Evolutionary conservation across 352 stramenopile species (phyloP), one percentile per base, ranked within the genome.

Genomic region (Aphanomyces invadans): DNA sequence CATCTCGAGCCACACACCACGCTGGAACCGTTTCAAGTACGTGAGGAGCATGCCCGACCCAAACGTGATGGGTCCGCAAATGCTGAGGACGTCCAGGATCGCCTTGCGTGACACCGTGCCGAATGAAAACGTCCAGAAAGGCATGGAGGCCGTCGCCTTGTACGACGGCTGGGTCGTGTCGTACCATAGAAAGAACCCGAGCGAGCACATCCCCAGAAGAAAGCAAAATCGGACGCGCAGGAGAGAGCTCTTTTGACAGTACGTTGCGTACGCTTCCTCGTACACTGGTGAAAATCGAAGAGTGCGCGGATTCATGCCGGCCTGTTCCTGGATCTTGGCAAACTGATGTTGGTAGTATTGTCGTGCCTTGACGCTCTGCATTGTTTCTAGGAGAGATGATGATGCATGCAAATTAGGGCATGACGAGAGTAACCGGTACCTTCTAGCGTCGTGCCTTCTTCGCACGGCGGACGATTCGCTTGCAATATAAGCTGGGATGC

Each of bases 301-400:
- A 19, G 68, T 72, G 21, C 74, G 69, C 17, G 74, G 75, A 56
- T 68, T 74, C 81, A 91, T 91, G 49, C 76, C 81, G 10, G 83
- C 88, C 64, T 91, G 83, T 64, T 83, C 72, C 71, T 91, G 83
- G 62, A 91, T 87, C 54, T 79, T 78, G 61, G 86, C 80, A 72
- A 91, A 91, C 70, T 91, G 83, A 54, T 81, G 59, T 53, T 80
- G 84, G 72, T 86, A 89, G 70, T 88, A 91, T 56, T 80, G 76
- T 53, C 88, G 86, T 56, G 78, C 80, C 56, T 83, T 86, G 65
- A 91, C 88, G 62, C 85, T 74, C 59, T 89, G 88, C 81, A 91
- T 88, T 63, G 88, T 89, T 52, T 86, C 78, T 84, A 61, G 15
- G 19, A 62, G 17, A 4, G 12, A 33, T 31, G 3, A 67, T 21